Conservation (phyloP, 495 filamentous ascomycete species). For the Xylaria intraflava region DNA sequence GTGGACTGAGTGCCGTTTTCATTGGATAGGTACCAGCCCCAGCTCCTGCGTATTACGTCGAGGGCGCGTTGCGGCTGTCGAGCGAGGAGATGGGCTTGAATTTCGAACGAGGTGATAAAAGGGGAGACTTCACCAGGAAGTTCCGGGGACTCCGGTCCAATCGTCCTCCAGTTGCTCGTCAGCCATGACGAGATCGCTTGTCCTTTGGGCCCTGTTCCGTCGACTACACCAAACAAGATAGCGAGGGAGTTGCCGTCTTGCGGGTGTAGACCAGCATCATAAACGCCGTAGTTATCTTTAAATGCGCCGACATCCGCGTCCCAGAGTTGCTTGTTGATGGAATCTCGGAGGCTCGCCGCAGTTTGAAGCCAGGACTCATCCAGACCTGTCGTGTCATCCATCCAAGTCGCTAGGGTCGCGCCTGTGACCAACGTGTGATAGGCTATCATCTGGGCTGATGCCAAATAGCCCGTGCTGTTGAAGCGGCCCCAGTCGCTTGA, state of each 20-base stretch:
- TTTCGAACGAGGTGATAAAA: slow-evolving; percentile 59
- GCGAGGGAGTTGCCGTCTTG: slow-evolving; percentile 51
- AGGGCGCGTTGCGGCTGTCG: slow-evolving; percentile 47
- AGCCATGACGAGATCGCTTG: slow-evolving; percentile 43
- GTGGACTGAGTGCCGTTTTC: slow-evolving; percentile 57
- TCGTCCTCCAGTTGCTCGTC: slow-evolving; percentile 47
- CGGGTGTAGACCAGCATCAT: slow-evolving; percentile 32
- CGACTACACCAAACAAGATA: slow-evolving; percentile 32
- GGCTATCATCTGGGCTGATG: slow-evolving; percentile 53
- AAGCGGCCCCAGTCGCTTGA: slow-evolving; percentile 53
- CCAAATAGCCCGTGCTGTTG: slow-evolving; percentile 46
- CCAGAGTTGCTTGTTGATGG: slow-evolving; percentile 46
- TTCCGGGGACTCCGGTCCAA: slow-evolving; percentile 52
- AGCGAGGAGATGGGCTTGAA: slow-evolving; percentile 54
- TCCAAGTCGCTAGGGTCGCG: slow-evolving; percentile 45
- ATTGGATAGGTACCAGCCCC: slow-evolving; percentile 60
- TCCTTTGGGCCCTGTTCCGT: slow-evolving; percentile 17
- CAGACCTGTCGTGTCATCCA: slow-evolving; percentile 36
- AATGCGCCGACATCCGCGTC: slow-evolving; percentile 48
- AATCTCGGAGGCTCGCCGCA: slow-evolving; percentile 33
- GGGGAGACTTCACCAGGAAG: slow-evolving; percentile 54
- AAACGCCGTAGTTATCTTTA: slow-evolving; percentile 44
- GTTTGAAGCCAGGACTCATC: slow-evolving; percentile 37
- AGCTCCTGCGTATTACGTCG: slow-evolving; percentile 52
- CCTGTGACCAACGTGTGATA: slow-evolving; percentile 49